Evolutionary conservation across 352 stramenopile genomes (phyloP).

Genomic region (Phytophthora tubulina): DNA sequence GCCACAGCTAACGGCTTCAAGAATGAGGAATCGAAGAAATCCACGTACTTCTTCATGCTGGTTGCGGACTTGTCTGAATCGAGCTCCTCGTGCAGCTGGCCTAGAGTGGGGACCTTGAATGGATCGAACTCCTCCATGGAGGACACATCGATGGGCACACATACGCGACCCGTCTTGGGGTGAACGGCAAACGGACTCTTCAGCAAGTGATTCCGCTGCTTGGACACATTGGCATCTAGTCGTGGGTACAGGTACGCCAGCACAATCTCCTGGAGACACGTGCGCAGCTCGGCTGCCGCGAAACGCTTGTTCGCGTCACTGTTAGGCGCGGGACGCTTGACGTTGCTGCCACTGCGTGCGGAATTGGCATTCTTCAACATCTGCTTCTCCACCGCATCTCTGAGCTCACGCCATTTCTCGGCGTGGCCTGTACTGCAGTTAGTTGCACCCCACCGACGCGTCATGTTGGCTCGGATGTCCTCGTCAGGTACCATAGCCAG

Average conservation of each 20-base stretch:
- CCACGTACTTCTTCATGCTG: slow-evolving; percentile 80
- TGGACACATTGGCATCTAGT: slow-evolving; percentile 99
- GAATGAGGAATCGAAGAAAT: slow-evolving; percentile 76
- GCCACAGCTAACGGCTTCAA: slow-evolving; percentile 72
- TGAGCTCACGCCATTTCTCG: slow-evolving; percentile 92
- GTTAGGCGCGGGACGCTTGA: slow-evolving; percentile 55
- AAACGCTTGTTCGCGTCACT: slow-evolving; percentile 65
- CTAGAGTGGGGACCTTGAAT: slow-evolving; percentile 87
- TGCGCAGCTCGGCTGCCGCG: slow-evolving; percentile 73
- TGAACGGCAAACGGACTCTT: slow-evolving; percentile 99
- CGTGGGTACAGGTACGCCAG: slow-evolving; percentile 97
- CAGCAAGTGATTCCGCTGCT: slow-evolving; percentile 99
- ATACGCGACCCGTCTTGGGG: slow-evolving; percentile 98
- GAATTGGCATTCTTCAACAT: slow-evolving; percentile 62
- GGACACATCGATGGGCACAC: slow-evolving; percentile 94
- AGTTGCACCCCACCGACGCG: slow-evolving; percentile 61
- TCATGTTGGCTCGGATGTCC: slow-evolving; percentile 75
- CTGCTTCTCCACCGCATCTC: slow-evolving; percentile 74
- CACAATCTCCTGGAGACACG: slow-evolving; percentile 96
- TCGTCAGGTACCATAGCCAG: slow-evolving; percentile 95
- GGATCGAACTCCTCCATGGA: slow-evolving; percentile 91
- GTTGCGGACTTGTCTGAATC: slow-evolving; percentile 65
- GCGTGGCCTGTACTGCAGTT: slow-evolving; percentile 65
- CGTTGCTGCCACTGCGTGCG: slow-evolving; percentile 51
- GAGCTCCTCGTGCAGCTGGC: slow-evolving; percentile 84